phyloP scores from a whole-genome alignment of 2,329 filamentous ascomycete genomes.

The Huntiella moniliformis region DNA sequence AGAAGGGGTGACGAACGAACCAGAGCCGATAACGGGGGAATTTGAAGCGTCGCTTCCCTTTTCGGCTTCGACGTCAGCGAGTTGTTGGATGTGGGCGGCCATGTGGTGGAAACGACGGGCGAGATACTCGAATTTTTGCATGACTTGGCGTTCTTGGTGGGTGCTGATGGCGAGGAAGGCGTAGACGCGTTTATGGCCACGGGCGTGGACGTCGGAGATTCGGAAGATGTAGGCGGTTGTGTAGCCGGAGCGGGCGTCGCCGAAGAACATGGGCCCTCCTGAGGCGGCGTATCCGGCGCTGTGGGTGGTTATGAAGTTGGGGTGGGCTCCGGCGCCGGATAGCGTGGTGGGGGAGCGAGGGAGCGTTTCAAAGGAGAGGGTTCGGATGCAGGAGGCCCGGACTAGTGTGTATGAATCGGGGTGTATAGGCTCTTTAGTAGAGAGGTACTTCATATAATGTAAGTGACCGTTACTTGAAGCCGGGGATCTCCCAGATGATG shows the following conservation, averaged over 20 bases:
- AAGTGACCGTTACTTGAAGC: constrained; percentile 27
- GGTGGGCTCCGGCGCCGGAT: constrained; percentile 20
- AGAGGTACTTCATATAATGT: constrained; percentile 50
- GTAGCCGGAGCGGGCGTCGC: constrained; percentile 44
- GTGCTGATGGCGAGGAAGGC: constrained; percentile 47
- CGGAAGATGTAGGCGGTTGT: constrained; percentile 55
- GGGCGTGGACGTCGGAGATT: constrained; percentile 47
- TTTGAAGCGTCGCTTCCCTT: constrained; percentile 24
- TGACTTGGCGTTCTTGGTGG: constrained; percentile 43
- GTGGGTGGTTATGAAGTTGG: constrained; percentile 33
- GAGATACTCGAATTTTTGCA: constrained; percentile 46
- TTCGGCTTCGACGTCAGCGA: constrained; percentile 45
- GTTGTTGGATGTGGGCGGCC: constrained; percentile 44
- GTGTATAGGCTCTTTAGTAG: constrained; percentile 44
- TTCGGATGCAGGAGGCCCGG: constrained; percentile 46
- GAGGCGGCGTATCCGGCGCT: constrained; percentile 34
- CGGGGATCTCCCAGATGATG: constrained; percentile 25
- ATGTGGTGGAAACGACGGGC: constrained; percentile 44
- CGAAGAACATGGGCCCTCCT: constrained; percentile 50
- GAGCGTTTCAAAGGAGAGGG: constrained; percentile 46
- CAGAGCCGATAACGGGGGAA: constrained; percentile 20
- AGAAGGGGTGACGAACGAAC: constrained; percentile 18
- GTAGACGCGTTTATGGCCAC: constrained; percentile 50
- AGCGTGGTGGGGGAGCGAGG: constrained; percentile 28
- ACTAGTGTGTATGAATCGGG: constrained; percentile 47